Base-by-base conservation (phyloP, 164 flowering plant genomes). In the Magnolia sinica region DNA sequence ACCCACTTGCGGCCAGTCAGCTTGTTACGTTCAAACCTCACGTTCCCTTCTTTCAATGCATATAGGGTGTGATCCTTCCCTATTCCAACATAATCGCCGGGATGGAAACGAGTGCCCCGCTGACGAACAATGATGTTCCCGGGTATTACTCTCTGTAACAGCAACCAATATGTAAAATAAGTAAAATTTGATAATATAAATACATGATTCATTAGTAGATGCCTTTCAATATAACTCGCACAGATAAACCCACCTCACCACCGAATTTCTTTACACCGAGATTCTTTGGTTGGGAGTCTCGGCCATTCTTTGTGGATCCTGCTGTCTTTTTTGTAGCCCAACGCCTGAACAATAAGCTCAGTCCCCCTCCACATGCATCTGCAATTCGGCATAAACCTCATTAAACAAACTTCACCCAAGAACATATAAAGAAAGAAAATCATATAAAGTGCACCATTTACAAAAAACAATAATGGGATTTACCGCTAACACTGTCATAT, bases 261-360 rank as follows among this genome's bases (percentile, higher is more conserved):
- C 98, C 99, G 79, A 89, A 94, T 83, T 96, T 96, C 88, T 96
- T 96, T 51, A 94, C 98, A 10, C 98, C 99, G 70, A 96, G 91
- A 80, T 82, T 74, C 85, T 94, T 94, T 19, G 99, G 99, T 6
- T 89, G 86, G 4, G 99, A 96, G 81, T 96, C 99, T 10, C 99
- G 87, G 11, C 99, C 99, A 77, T 96, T 96, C 86, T 96, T 96
- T 22, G 99, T 87, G 8, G 96, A 96, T 20, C 99, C 98, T 19
- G 95, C 97, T 7, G 96, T 79, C 84, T 96, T 96, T 70, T 96
- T 96, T 63, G 97, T 87, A 70, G 99, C 99, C 98, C 98, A 96
- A 18, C 99, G 92, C 77, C 86, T 91, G 81, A 91, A 82, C 61
- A 91, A 79, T 83, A 96, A 73, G 72, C 89, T 87, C 79, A 91